Evolutionary conservation across 805 yeast species (phyloP).

Genomic region (Dipodascopsis uninucleata): DNA sequence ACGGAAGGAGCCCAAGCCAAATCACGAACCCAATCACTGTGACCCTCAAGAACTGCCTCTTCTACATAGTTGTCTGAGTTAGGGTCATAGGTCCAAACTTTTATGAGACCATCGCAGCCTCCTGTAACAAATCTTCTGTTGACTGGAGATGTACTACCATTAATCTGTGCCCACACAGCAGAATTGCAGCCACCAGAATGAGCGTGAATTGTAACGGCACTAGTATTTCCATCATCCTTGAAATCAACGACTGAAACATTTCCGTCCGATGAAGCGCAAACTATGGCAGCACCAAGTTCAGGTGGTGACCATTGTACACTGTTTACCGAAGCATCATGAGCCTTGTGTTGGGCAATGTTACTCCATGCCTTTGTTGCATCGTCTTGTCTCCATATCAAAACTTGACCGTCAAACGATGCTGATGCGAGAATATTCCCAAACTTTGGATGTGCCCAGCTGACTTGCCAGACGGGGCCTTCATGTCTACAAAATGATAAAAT

Average conservation of each 20-base stretch:
- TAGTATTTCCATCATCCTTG: constrained; percentile 75
- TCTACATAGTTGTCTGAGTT: constrained; percentile 55
- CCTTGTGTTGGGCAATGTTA: constrained; percentile 77
- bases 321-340: constrained; percentile 91
- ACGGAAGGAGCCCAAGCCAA: constrained; percentile 97
- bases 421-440: constrained; percentile 93
- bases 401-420: constrained; percentile 93
- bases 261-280: constrained; percentile 93
- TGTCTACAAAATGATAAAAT: constrained; percentile 46
- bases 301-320: constrained; percentile 97
- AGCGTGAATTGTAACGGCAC: constrained; percentile 57
- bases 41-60: constrained; percentile 81
- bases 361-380: constrained; percentile 68
- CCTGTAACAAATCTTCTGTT: constrained; percentile 89
- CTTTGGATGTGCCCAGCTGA: constrained; percentile 98
- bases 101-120: constrained; percentile 91
- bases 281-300: constrained; percentile 86
- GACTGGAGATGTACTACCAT: constrained; percentile 24
- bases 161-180: constrained; percentile 77
- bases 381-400: constrained; percentile 91
- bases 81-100: constrained; percentile 70
- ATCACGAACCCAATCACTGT: constrained; percentile 97
- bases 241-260: constrained; percentile 86
- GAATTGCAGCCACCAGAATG: constrained; percentile 93
- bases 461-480: constrained; percentile 99